phyloP scores from a whole-genome alignment of 2,329 filamentous ascomycete species.

The Fusarium solani-melongenae region DNA sequence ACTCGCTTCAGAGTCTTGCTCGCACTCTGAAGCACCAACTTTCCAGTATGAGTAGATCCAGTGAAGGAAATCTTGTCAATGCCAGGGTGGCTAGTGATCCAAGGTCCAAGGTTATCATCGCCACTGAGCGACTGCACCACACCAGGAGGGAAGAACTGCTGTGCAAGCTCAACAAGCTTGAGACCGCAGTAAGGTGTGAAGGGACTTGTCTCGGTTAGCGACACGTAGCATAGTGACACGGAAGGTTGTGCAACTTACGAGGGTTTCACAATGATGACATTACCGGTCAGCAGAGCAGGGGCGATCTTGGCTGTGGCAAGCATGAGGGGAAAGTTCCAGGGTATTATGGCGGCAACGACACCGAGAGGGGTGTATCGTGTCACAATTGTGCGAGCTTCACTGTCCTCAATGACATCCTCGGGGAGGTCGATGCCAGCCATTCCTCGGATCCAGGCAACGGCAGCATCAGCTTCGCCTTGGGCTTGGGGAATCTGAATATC shows the following conservation, averaged over 20 bases:
- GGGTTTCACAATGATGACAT: constrained; percentile 66
- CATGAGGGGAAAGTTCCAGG: constrained; percentile 69
- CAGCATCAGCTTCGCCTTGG: constrained; percentile 35
- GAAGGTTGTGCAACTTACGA: constrained; percentile 52
- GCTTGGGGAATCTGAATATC: constrained; percentile 29
- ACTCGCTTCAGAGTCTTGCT: constrained; percentile 69
- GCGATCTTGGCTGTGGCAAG: constrained; percentile 65
- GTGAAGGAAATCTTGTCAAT: constrained; percentile 74
- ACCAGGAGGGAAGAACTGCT: constrained; percentile 68
- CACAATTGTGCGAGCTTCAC: constrained; percentile 42
- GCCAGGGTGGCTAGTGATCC: constrained; percentile 68
- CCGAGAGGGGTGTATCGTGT: constrained; percentile 55
- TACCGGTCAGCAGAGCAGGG: constrained; percentile 67
- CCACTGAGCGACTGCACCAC: constrained; percentile 72
- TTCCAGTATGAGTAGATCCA: constrained; percentile 69
- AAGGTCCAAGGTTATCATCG: constrained; percentile 69
- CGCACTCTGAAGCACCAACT: constrained; percentile 68
- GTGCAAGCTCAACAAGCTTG: constrained; percentile 69
- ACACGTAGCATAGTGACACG: neutral
- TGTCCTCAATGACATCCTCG: constrained; percentile 55
- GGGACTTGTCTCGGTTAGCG: constrained; percentile 40
- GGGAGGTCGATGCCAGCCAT: constrained; percentile 43
- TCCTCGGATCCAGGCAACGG: constrained; percentile 44
- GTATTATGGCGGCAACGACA: constrained; percentile 59
- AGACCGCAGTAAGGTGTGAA: constrained; percentile 68